A percentile compares a stretch with the other conserved stretches of the same genome.
phyloP scores from a whole-genome alignment of 78 protist species.

The Capsaspora owczarzaki region DNA sequence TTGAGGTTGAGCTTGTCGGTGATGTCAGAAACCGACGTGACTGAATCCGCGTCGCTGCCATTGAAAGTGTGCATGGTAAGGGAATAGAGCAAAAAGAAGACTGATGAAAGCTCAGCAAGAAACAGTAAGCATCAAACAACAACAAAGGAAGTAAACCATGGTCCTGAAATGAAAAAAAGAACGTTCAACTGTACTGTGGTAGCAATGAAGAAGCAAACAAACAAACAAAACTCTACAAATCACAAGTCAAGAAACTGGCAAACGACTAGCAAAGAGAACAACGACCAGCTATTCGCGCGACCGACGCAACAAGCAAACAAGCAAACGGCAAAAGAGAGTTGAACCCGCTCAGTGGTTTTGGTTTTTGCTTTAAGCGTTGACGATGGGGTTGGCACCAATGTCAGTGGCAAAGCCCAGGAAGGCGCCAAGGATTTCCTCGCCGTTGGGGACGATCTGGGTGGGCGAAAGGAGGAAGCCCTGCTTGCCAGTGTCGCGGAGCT shows the following conservation, averaged over 20 bases:
- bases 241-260: too few relatives aligned
- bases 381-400: not conserved
- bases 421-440: conserved; percentile 21
- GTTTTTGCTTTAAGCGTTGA: not conserved
- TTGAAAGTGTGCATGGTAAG: not conserved
- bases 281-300: too few relatives aligned
- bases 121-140: too few relatives aligned
- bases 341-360: not conserved
- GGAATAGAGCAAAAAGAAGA: too few relatives aligned
- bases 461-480: conserved; percentile 22
- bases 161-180: too few relatives aligned
- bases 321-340: not conserved
- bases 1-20: not conserved
- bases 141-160: too few relatives aligned
- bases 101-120: too few relatives aligned
- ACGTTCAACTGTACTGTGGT: too few relatives aligned
- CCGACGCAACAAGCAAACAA: too few relatives aligned
- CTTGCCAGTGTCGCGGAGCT: conserved; percentile 28
- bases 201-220: too few relatives aligned
- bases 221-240: too few relatives aligned
- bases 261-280: too few relatives aligned
- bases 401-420: not conserved
- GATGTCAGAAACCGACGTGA: not conserved
- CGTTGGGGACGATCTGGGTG: conserved; percentile 16
- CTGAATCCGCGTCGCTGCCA: not conserved